Base-by-base conservation (phyloP, 148 eudicot genomes). In the Agrostemma githago region DNA sequence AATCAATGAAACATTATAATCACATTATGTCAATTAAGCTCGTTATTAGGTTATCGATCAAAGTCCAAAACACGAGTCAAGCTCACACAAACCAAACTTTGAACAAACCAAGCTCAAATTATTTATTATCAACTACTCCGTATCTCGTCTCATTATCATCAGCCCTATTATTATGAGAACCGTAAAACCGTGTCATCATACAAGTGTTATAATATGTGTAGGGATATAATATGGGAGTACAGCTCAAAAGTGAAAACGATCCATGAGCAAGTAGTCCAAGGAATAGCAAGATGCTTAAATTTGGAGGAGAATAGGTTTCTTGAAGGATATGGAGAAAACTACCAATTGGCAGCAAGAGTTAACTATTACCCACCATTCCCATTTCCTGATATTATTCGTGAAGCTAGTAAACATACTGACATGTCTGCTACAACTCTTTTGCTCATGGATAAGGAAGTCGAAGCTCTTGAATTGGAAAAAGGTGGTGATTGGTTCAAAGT, bases 381-480 rank as follows among this genome's bases (percentile, higher is more conserved):
- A 43, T 5, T 66, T 34, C 41, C 48, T 46, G 78, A 75, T 1
- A 37, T 58, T 14, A 56, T 62, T 62, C 71, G 75, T 16, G 5
- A 10, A n/a, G 5, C 64, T 66, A 70, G 66, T 40, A 64, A 57
- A 15, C 82, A 79, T 56, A 34, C 78, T 3, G 82, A 54, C 64
- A 72, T 41, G 5, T 76, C 83, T 5, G 74, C 76, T 0, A 0
- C 71, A 5, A 83, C 85, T 4, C 57, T 79, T 70, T 60, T 77
- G 7, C 43, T 79, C 20, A 82, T 79, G 46, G 92, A 88, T 72
- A 69, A 60, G 21, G 44, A 82, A 57, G 86, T 85, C 0, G 88
- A 83, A 78, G 92, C 86, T 59, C 92, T 88, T 72, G 85, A 86
- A 58, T 10, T 88, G 0, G 71, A 80, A 8, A 86, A 85, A 74